Evolutionary conservation across 306 rosid genomes (phyloP), one percentile per base, ranked within the genome.

Genomic region (Glycine soja): DNA sequence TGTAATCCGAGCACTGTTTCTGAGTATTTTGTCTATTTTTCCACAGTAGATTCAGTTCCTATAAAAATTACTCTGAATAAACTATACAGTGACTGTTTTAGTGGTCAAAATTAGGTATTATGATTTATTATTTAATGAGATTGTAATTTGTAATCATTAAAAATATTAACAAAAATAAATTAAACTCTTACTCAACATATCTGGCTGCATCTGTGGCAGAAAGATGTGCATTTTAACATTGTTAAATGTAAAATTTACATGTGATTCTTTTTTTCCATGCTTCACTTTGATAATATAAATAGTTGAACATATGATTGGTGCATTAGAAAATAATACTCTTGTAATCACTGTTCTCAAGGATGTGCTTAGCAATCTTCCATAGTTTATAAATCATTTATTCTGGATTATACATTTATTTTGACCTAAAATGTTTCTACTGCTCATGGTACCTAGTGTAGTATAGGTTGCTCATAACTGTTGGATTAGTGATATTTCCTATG

Each of bases 271-370:
- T 46, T 75, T 75, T 75, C 8, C 19, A 4, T 46, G 15, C 70
- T 59, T 42, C 80, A 24, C 47, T 75, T 14, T 57, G 54, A 74
- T 57, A 16, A 57, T 36, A 36, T 36, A 2, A 36, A 36, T 51
- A 16, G 50, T 63, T 76, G 72, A 50, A 65, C 42, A 51, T 46
- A 36, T 11, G 65, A 14, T 18, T 53, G 24, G 53, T 77, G 54
- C 73, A 36, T 51, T 15, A 6, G 11, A 48, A 76, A 76, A 50
- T 48, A 19, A 13, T 54, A 38, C 47, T 34, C 65, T 64, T 15
- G 46, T 36, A 65, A 38, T 65, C 65, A 66, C 66, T 66, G 9
- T 66, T 77, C 48, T 51, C 3, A n/a, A 62, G 10, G 19, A 50
- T 16, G 64, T 48, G 42, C 13, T 36, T 11, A 34, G 64, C 9